phyloP scores from a whole-genome alignment of 148 eudicot genomes.

The Silene conica region DNA sequence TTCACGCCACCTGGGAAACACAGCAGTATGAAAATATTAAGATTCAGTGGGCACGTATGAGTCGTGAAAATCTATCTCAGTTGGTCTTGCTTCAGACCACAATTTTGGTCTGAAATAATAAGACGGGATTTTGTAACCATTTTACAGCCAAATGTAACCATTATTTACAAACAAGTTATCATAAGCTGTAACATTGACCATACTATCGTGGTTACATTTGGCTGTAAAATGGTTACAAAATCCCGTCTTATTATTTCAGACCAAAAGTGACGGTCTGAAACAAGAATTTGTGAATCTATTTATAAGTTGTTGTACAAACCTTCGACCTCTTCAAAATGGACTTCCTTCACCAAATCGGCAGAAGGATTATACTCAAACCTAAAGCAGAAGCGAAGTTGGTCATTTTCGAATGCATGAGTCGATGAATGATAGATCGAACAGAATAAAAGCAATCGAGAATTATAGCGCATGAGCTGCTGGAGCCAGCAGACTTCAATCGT shows the following conservation, averaged over 20 bases:
- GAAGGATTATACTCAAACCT: constrained; percentile 88
- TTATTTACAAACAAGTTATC: too few relatives aligned
- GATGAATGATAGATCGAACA: background rate
- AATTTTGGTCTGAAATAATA: too few relatives aligned
- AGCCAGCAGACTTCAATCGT: background rate
- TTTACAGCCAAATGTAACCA: too few relatives aligned
- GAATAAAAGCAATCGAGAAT: too few relatives aligned
- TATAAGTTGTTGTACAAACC: constrained; percentile 38
- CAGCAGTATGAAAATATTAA: constrained; percentile 1
- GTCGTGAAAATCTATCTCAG: constrained; percentile 15
- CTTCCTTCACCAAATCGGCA: constrained; percentile 81
- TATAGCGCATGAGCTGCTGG: background rate
- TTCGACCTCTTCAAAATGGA: constrained; percentile 80
- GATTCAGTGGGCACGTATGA: constrained; percentile 4
- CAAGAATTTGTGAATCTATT: too few relatives aligned
- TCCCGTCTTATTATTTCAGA: too few relatives aligned
- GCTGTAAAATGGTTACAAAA: too few relatives aligned
- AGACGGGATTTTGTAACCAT: too few relatives aligned
- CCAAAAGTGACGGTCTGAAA: too few relatives aligned
- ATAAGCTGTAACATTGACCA: too few relatives aligned
- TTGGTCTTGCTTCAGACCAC: too few relatives aligned
- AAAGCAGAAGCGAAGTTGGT: constrained; percentile 13
- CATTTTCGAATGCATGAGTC: background rate
- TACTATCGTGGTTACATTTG: too few relatives aligned
- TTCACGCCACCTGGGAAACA: constrained; percentile 64